Conservation (phyloP, 352 stramenopile genomes). For the Globisporangium okanoganense region DNA sequence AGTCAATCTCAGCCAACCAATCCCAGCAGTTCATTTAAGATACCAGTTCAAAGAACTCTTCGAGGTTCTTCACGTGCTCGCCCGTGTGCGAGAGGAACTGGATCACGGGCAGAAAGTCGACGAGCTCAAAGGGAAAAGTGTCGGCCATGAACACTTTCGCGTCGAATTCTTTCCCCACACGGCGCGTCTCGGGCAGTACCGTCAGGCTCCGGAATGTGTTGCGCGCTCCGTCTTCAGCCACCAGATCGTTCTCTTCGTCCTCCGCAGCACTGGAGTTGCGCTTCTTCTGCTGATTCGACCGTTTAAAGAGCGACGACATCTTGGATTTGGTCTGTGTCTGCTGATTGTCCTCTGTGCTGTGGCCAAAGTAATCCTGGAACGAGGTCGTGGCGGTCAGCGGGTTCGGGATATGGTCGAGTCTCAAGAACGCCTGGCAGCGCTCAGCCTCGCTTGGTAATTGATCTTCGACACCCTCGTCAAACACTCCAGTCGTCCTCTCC, state of each 20-base stretch:
- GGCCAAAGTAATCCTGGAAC: constrained; percentile 67
- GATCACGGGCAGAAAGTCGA: constrained; percentile 73
- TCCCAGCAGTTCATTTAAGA: not conserved
- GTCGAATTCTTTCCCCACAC: constrained; percentile 66
- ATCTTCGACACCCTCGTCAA: not conserved
- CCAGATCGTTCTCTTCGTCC: constrained; percentile 9
- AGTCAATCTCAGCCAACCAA: not conserved
- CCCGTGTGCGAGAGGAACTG: constrained; percentile 73
- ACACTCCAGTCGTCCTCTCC: not conserved
- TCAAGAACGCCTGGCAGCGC: constrained; percentile 50
- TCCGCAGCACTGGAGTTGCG: constrained; percentile 9
- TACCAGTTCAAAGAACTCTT: constrained; percentile 86
- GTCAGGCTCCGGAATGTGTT: constrained; percentile 72
- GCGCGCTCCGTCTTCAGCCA: constrained; percentile 14
- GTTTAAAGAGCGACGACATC: constrained; percentile 47
- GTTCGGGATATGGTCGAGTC: constrained; percentile 57
- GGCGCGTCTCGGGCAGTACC: constrained; percentile 37
- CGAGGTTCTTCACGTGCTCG: constrained; percentile 72
- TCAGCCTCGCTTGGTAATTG: constrained; percentile 34
- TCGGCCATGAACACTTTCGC: constrained; percentile 77
- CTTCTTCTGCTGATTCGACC: constrained; percentile 28
- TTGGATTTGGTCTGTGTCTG: constrained; percentile 21
- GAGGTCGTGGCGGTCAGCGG: constrained; percentile 64
- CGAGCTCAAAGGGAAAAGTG: constrained; percentile 64
- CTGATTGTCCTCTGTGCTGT: not conserved